Evolutionary conservation across 2,329 filamentous ascomycete species (phyloP).

Genomic region (Trichoderma gracile): DNA sequence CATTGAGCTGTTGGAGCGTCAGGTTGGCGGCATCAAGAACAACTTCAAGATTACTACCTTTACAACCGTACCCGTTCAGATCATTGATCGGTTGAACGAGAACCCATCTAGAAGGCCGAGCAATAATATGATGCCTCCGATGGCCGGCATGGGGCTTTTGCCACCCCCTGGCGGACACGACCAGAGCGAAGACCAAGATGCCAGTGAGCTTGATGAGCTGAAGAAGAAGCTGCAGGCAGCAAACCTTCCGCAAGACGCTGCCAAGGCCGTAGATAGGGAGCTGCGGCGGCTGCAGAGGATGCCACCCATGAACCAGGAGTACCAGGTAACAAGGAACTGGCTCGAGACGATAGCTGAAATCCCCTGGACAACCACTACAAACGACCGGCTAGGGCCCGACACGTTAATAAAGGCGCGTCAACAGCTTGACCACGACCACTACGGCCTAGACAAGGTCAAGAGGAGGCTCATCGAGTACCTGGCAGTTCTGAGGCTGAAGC

Average conservation of each 20-base stretch:
- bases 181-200: conserved; percentile 72
- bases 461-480: conserved; percentile 93
- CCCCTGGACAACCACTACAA: conserved; percentile 82
- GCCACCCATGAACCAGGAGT: conserved; percentile 94
- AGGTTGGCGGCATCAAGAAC: conserved; percentile 80
- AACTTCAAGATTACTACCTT: conserved; percentile 83
- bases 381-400: conserved; percentile 80
- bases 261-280: conserved; percentile 89
- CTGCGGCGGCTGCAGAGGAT: conserved; percentile 88
- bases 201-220: conserved; percentile 87
- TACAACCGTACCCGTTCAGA: conserved; percentile 64
- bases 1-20: conserved; percentile 78
- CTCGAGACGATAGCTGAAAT: conserved; percentile 92
- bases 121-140: conserved; percentile 35
- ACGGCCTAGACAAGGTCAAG: conserved; percentile 95
- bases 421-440: conserved; percentile 94
- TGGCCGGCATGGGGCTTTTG: conserved; percentile 44
- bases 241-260: conserved; percentile 77
- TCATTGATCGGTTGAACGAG: conserved; percentile 55
- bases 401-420: conserved; percentile 78
- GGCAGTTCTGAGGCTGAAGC: conserved; percentile 93
- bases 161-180: conserved; percentile 45
- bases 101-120: conserved; percentile 40
- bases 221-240: conserved; percentile 84
- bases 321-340: conserved; percentile 90